Conservation (phyloP, 768 basidiomycete genomes). For the Cystofilobasidium macerans region DNA sequence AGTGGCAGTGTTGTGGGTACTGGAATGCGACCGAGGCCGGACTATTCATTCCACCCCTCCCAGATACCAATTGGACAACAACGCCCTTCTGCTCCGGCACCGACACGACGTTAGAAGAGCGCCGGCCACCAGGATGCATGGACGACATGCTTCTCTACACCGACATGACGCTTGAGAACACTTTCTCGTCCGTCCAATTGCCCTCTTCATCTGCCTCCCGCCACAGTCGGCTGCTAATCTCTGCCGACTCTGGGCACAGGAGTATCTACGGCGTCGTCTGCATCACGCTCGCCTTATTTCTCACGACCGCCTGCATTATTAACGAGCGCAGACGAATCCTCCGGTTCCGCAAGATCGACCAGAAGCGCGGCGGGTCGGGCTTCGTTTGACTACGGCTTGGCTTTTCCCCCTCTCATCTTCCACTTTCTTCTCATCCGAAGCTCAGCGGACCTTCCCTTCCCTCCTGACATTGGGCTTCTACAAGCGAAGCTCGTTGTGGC, state of each 20-base stretch:
- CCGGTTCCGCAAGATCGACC: conserved; percentile 16
- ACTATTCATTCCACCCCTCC: conserved; percentile 37
- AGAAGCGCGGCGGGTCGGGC: conserved; percentile 12
- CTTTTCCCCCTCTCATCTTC: too few relatives aligned
- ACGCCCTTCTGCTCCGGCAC: conserved; percentile 64
- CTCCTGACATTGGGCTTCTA: too few relatives aligned
- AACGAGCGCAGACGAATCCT: conserved; percentile 41
- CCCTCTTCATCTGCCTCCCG: neutral
- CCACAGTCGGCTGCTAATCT: too few relatives aligned
- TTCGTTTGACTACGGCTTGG: neutral
- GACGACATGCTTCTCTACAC: conserved; percentile 42
- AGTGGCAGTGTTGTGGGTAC: conserved; percentile 82
- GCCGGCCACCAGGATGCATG: conserved; percentile 33
- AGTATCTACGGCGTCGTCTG: conserved; percentile 71
- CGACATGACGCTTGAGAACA: conserved; percentile 62
- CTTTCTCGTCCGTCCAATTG: conserved; percentile 59
- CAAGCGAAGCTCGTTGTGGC: too few relatives aligned
- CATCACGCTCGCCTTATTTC: conserved; percentile 59
- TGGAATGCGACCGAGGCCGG: conserved; percentile 49
- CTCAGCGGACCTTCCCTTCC: too few relatives aligned
- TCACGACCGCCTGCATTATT: conserved; percentile 76
- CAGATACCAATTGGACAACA: neutral
- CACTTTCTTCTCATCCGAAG: too few relatives aligned
- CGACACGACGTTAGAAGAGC: conserved; percentile 51
- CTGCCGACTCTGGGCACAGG: neutral